Conservation (phyloP, 2,329 filamentous ascomycete genomes). For the Botrytis fragariae region DNA sequence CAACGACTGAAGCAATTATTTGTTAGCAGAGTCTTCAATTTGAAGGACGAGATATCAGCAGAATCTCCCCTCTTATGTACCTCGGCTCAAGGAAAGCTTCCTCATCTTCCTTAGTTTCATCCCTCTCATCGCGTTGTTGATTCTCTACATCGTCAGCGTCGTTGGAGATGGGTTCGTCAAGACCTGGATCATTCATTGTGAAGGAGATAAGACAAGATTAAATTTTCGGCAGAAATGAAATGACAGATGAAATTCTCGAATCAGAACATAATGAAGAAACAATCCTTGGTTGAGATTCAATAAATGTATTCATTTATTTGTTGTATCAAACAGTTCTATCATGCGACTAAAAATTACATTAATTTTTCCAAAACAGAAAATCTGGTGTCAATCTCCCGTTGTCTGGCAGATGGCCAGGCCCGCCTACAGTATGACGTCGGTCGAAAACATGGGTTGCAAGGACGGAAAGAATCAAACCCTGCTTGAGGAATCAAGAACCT, state of each 20-base stretch:
- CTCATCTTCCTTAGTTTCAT: slow-evolving; percentile 33
- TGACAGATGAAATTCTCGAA: neutral
- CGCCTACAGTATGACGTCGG: slow-evolving; percentile 1
- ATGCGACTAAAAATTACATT: neutral
- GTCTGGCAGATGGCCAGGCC: neutral
- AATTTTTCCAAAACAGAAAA: neutral
- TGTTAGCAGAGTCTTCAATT: neutral
- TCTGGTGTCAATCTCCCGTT: neutral
- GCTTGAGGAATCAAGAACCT: neutral
- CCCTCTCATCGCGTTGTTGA: slow-evolving; percentile 27
- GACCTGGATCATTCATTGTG: slow-evolving; percentile 37
- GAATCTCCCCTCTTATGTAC: slow-evolving; percentile 17
- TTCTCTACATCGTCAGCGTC: slow-evolving; percentile 35
- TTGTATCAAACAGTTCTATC: neutral
- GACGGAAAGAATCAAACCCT: neutral
- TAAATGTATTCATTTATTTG: neutral
- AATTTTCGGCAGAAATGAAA: neutral
- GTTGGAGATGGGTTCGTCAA: slow-evolving; percentile 33
- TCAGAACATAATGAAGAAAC: neutral
- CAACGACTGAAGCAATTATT: slow-evolving; percentile 40
- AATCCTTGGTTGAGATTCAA: neutral
- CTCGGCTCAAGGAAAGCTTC: slow-evolving; percentile 33
- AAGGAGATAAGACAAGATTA: neutral
- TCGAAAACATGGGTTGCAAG: neutral
- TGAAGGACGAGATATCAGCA: neutral